A percentile compares a stretch with the other conserved stretches of the same genome.
phyloP scores from a whole-genome alignment of 306 rosid species.

The Quillaja saponaria region DNA sequence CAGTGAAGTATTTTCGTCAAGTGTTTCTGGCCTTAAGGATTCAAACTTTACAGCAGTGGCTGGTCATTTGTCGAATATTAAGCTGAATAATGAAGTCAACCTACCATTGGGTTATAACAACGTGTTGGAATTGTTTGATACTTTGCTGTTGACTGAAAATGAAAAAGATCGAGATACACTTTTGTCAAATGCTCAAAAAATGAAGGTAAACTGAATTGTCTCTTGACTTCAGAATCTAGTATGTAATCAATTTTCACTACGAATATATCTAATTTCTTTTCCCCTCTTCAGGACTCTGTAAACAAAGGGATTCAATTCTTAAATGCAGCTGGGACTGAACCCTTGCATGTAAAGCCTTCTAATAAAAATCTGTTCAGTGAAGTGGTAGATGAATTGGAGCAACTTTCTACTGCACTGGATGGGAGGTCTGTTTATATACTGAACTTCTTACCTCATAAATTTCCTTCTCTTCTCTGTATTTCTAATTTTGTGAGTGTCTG shows the following conservation, averaged over 20 bases:
- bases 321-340: background rate
- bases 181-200: slow-evolving; percentile 1
- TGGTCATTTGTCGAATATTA: background rate
- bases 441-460: too few species aligned
- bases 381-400: slow-evolving; percentile 15
- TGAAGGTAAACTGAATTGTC: slow-evolving; percentile 25
- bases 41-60: slow-evolving; percentile 7
- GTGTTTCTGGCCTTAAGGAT: slow-evolving; percentile 4
- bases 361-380: background rate
- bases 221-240: background rate
- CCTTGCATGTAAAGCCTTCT: background rate
- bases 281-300: slow-evolving; percentile 7
- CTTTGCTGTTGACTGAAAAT: background rate
- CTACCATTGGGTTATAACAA: background rate
- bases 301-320: slow-evolving; percentile 9
- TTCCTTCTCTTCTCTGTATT: too few species aligned
- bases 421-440: too few species aligned
- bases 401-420: slow-evolving; percentile 28
- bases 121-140: slow-evolving; percentile 32
- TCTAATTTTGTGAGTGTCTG: too few species aligned
- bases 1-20: slow-evolving; percentile 12
- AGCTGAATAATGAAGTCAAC: background rate
- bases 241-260: background rate
- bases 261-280: background rate
- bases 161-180: background rate